phyloP scores from a whole-genome alignment of 1,139 yeast species.

The Diutina catenulata region DNA sequence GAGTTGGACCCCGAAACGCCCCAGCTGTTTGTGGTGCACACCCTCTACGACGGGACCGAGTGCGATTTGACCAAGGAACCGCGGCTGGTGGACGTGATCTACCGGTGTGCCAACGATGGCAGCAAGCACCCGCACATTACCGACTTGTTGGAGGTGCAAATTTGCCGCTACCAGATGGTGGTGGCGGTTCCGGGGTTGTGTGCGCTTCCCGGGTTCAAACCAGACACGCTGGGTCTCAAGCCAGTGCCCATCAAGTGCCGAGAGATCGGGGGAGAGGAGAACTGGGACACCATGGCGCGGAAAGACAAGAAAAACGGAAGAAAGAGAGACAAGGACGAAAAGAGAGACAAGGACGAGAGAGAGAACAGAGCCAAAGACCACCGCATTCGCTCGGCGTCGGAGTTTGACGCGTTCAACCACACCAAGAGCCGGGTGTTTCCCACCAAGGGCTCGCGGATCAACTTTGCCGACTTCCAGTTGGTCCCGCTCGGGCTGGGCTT shows the following conservation, averaged over 20 bases:
- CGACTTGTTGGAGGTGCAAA: background rate
- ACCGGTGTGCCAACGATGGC: constrained; percentile 1
- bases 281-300: background rate
- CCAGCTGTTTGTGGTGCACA: background rate
- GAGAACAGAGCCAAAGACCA: too few species aligned
- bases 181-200: background rate
- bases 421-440: background rate
- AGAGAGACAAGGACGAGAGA: too few species aligned
- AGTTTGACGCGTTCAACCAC: too few species aligned
- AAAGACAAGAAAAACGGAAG: too few species aligned
- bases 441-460: background rate
- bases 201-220: background rate
- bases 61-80: constrained; percentile 4
- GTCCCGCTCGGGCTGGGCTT: background rate
- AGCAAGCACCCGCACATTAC: background rate
- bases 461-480: background rate
- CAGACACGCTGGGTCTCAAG: background rate
- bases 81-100: constrained; percentile 1
- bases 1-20: background rate
- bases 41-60: background rate
- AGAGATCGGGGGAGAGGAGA: background rate
- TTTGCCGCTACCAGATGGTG: constrained; percentile 1
- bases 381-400: too few species aligned
- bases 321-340: too few species aligned
- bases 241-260: background rate